Evolutionary conservation across 1,284 basidiomycete genomes (phyloP).

Genomic region (Trametes hirsuta): DNA sequence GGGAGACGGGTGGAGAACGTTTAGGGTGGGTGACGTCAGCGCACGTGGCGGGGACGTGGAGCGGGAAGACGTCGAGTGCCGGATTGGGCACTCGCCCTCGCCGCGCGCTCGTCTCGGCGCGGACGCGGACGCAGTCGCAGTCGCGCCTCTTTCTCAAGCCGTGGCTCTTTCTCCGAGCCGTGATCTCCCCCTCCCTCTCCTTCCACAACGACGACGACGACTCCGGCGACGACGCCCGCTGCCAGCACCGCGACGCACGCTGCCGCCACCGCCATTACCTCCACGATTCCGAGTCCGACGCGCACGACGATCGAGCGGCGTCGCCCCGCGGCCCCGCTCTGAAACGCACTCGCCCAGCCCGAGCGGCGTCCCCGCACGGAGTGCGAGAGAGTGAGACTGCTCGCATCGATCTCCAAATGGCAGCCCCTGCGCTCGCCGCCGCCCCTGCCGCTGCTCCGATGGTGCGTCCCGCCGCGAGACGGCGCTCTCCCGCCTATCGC

Average conservation of each 20-base stretch:
- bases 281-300: neutral
- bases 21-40: slow-evolving; percentile 9
- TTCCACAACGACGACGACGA: neutral
- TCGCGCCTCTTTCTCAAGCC: too few species aligned
- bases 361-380: too few species aligned
- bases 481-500: neutral
- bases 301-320: neutral
- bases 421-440: slow-evolving; percentile 4
- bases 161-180: too few species aligned
- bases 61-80: neutral
- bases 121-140: too few species aligned
- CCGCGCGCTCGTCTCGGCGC: neutral
- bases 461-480: slow-evolving; percentile 8
- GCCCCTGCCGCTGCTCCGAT: neutral
- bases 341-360: too few species aligned
- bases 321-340: neutral
- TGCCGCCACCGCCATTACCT: neutral
- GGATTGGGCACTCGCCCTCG: neutral
- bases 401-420: slow-evolving; percentile 21
- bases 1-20: slow-evolving; percentile 1
- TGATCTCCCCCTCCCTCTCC: neutral
- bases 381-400: neutral
- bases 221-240: neutral
- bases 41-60: slow-evolving; percentile 5
- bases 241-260: neutral